These are phyloP conservation scores for Termitomyces sp. DNA, from an alignment of 768 basidiomycete genomes.

Conservation along the genomic window DNA sequence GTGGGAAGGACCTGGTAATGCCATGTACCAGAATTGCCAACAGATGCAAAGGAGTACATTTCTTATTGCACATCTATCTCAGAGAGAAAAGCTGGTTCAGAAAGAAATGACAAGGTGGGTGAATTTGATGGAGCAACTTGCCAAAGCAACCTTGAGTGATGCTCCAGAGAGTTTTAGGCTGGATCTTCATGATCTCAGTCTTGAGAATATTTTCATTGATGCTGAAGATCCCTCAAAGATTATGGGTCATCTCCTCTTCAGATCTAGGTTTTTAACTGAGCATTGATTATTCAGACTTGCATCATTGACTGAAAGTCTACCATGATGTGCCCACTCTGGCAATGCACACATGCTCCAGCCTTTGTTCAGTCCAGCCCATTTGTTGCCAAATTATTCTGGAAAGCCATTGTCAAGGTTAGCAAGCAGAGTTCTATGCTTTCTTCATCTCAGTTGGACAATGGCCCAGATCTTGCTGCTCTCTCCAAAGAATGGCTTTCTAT, in stretches of 20 bases:
- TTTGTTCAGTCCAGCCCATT: conserved; percentile 79
- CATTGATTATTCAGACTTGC: conserved; percentile 54
- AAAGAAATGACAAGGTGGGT: conserved; percentile 74
- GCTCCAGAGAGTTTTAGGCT: conserved; percentile 61
- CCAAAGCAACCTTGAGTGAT: conserved; percentile 23
- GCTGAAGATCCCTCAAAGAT: conserved; percentile 61
- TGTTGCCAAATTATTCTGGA: conserved; percentile 66
- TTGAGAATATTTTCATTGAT: conserved; percentile 88
- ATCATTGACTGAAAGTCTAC: conserved; percentile 92
- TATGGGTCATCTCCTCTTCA: conserved; percentile 41
- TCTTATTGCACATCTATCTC: conserved; percentile 63
- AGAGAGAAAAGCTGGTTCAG: conserved; percentile 59
- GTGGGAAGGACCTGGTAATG: conserved; percentile 73
- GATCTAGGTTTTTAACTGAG: neutral
- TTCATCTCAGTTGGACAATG: conserved; percentile 19
- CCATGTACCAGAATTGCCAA: conserved; percentile 81
- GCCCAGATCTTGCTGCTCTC: conserved; percentile 34
- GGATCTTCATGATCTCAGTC: conserved; percentile 82
- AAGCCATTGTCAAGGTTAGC: conserved; percentile 51
- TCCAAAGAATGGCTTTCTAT: conserved; percentile 72
- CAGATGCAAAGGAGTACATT: conserved; percentile 79
- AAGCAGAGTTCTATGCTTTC: conserved; percentile 13
- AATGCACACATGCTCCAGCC: conserved; percentile 76
- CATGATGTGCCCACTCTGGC: conserved; percentile 84
- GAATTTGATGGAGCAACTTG: conserved; percentile 60